These are phyloP conservation scores for Sicyos baderoa DNA, from an alignment of 306 rosid genomes.

Conservation along the genomic window DNA sequence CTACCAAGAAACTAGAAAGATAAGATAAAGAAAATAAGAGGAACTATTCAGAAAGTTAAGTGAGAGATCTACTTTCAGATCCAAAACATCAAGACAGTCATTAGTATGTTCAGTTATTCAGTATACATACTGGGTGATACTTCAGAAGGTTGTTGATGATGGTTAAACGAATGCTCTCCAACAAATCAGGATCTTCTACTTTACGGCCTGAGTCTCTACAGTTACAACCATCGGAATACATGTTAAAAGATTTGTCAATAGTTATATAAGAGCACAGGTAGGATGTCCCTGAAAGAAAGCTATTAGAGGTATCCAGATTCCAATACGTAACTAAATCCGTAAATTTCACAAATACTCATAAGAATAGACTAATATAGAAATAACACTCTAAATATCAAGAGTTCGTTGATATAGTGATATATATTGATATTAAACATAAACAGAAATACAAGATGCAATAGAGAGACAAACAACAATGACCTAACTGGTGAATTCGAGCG, in stretches of 20 bases:
- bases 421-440: no score
- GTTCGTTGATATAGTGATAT: no score
- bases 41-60: slow-evolving; percentile 16
- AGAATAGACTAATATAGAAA: no score
- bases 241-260: slow-evolving; percentile 7
- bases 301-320: no score
- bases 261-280: not conserved
- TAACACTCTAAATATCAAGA: no score
- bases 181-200: slow-evolving; percentile 91
- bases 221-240: slow-evolving; percentile 26
- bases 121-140: slow-evolving; percentile 42
- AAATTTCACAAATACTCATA: no score
- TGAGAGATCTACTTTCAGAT: slow-evolving; percentile 1
- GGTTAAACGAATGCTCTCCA: slow-evolving; percentile 90
- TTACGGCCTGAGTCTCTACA: slow-evolving; percentile 82
- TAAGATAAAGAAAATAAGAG: slow-evolving; percentile 15
- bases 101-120: no score
- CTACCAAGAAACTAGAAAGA: slow-evolving; percentile 31
- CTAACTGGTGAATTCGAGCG: no score
- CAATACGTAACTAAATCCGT: no score
- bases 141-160: slow-evolving; percentile 83
- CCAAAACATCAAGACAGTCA: slow-evolving; percentile 10
- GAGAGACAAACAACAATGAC: no score
- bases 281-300: not conserved
- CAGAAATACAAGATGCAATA: no score